Evolutionary conservation across 163 green algal genomes (phyloP).

Genomic region (Coccomyxa subellipsoidea): DNA sequence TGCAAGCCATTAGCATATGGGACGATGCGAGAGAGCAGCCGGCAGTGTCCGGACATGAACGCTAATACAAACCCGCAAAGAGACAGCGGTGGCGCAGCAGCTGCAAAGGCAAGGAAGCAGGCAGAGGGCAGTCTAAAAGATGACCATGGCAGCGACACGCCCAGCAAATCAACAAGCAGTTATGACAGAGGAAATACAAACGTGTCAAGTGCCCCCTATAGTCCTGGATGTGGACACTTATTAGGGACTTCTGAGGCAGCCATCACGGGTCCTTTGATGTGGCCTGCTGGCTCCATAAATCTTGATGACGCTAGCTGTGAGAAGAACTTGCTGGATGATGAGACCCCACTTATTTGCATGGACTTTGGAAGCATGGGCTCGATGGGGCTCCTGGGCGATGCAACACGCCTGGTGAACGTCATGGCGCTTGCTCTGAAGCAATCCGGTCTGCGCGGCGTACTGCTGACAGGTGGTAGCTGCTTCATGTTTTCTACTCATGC

Average conservation of each 20-base stretch:
- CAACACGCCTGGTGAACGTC: slow-evolving; percentile 18
- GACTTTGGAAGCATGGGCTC: slow-evolving; percentile 62
- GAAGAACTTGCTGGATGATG: background rate
- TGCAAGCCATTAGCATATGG: background rate
- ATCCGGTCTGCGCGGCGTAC: background rate
- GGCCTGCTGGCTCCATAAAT: background rate
- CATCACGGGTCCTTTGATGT: too few species aligned
- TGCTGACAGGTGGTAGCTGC: background rate
- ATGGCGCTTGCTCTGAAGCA: background rate
- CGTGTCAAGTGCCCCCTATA: too few species aligned
- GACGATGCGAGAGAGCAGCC: background rate
- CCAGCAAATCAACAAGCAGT: too few species aligned
- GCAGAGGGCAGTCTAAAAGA: too few species aligned
- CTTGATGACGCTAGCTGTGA: slow-evolving; percentile 31
- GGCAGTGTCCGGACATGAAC: background rate
- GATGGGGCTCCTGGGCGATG: slow-evolving; percentile 47
- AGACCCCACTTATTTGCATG: slow-evolving; percentile 28
- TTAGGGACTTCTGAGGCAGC: too few species aligned
- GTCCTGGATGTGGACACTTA: too few species aligned
- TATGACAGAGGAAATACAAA: too few species aligned
- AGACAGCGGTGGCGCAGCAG: too few species aligned
- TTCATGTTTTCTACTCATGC: background rate
- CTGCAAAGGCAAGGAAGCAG: too few species aligned
- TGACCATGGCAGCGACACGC: too few species aligned
- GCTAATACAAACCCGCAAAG: too few species aligned